A percentile compares a stretch with the other conserved stretches of the same genome.
phyloP scores from a whole-genome alignment of 768 basidiomycete species.

The Termitomyces sp. region DNA sequence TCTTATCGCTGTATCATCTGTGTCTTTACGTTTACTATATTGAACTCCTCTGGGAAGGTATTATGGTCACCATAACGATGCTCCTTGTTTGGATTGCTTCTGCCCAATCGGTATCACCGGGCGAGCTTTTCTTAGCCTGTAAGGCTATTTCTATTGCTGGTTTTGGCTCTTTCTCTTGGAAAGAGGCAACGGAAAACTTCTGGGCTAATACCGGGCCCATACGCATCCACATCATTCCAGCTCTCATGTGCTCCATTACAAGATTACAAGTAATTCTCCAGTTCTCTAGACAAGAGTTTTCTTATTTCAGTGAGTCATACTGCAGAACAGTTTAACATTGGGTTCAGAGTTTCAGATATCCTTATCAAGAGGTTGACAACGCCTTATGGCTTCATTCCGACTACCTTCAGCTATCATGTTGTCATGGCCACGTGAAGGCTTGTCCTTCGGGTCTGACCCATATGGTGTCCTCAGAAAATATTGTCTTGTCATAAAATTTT shows the following conservation, averaged over 20 bases:
- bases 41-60: not conserved
- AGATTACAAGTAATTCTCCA: not conserved
- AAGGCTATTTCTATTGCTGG: not conserved
- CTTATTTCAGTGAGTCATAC: not conserved
- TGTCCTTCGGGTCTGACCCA: constrained; percentile 1
- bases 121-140: not conserved
- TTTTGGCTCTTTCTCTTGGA: not conserved
- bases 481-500: not conserved
- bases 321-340: not conserved
- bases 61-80: not conserved
- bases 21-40: constrained; percentile 2
- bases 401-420: not conserved
- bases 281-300: not conserved
- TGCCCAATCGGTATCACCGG: not conserved
- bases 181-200: not conserved
- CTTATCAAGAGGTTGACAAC: not conserved
- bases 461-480: constrained; percentile 1
- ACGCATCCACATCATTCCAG: not conserved
- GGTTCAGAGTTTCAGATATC: not conserved
- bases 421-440: constrained; percentile 5
- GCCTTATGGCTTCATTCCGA: not conserved
- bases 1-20: constrained; percentile 3
- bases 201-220: not conserved
- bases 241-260: not conserved
- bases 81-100: not conserved